Percentiles rank a stretch among this genome's conserved stretches.
phyloP scores from a whole-genome alignment of 768 basidiomycete genomes.

The Boletus speciosus region DNA sequence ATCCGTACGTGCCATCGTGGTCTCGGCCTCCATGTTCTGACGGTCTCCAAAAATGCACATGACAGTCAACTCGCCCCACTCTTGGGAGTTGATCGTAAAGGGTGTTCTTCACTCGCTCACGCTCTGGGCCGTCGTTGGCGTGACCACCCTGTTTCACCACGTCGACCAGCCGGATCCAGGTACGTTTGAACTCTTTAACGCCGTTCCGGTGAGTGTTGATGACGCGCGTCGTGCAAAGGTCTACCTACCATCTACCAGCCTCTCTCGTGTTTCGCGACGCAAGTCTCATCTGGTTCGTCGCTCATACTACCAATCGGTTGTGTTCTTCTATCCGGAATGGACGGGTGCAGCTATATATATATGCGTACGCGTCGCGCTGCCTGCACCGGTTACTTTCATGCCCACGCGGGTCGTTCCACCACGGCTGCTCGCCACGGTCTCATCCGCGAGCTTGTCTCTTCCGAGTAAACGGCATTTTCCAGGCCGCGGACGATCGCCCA shows the following conservation, averaged over 20 bases:
- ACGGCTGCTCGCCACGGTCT: background rate
- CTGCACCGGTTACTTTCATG: background rate
- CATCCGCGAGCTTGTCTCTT: background rate
- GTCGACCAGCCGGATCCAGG: background rate
- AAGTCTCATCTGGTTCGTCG: constrained; percentile 1
- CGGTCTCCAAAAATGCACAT: background rate
- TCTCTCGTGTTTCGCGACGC: background rate
- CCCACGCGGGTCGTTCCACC: background rate
- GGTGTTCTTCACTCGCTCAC: constrained; percentile 4
- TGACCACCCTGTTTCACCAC: background rate
- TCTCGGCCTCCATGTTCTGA: background rate
- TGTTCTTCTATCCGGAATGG: background rate
- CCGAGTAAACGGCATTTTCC: background rate
- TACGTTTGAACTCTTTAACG: background rate
- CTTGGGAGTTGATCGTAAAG: constrained; percentile 15
- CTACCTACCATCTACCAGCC: background rate
- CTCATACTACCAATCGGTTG: too few species aligned
- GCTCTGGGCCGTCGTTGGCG: constrained; percentile 6
- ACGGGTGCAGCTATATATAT: background rate
- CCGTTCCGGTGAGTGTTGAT: background rate
- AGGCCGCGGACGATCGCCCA: constrained; percentile 8
- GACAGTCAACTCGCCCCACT: constrained; percentile 17
- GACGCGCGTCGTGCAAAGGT: background rate
- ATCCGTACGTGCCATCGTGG: constrained; percentile 10
- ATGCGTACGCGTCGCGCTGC: background rate